phyloP scores from a whole-genome alignment of 2,329 filamentous ascomycete genomes.

The Beauveria pseudobassiana region DNA sequence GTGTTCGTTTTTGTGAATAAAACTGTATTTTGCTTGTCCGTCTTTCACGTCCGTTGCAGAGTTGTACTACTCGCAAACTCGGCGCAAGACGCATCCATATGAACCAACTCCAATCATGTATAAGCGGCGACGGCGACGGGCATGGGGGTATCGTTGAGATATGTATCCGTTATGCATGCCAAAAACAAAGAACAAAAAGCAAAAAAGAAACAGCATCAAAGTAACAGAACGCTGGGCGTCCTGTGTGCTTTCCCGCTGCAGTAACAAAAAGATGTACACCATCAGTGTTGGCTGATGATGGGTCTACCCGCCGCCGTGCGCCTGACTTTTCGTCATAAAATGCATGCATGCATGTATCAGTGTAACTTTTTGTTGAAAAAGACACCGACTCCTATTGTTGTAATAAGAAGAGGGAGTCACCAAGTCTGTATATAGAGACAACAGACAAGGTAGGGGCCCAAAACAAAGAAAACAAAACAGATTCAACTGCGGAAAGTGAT shows the following conservation, averaged over 20 bases:
- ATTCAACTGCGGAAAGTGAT: not conserved
- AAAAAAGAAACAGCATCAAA: not conserved
- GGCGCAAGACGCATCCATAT: not conserved
- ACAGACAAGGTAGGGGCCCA: conserved; percentile 13
- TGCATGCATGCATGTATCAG: conserved; percentile 18
- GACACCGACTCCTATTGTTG: conserved; percentile 25
- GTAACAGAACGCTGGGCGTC: not conserved
- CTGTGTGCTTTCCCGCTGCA: not conserved
- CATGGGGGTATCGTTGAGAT: conserved; percentile 15
- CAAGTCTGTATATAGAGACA: conserved; percentile 15
- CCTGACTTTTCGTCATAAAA: conserved; percentile 11
- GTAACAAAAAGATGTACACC: conserved; percentile 8
- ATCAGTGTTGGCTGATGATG: conserved; percentile 4
- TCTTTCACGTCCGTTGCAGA: not conserved
- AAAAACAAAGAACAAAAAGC: conserved; percentile 6
- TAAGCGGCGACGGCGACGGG: conserved; percentile 12
- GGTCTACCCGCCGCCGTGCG: conserved; percentile 10
- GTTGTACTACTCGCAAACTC: not conserved
- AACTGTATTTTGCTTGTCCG: conserved; percentile 6
- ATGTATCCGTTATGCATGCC: conserved; percentile 14
- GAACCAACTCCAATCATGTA: conserved; percentile 13
- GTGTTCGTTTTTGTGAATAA: not conserved
- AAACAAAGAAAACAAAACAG: conserved; percentile 16
- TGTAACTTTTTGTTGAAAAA: conserved; percentile 37
- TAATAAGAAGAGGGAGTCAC: conserved; percentile 18